These are phyloP conservation scores for Dothistroma pini DNA, from an alignment of 2,329 filamentous ascomycete genomes.

Conservation along the genomic window DNA sequence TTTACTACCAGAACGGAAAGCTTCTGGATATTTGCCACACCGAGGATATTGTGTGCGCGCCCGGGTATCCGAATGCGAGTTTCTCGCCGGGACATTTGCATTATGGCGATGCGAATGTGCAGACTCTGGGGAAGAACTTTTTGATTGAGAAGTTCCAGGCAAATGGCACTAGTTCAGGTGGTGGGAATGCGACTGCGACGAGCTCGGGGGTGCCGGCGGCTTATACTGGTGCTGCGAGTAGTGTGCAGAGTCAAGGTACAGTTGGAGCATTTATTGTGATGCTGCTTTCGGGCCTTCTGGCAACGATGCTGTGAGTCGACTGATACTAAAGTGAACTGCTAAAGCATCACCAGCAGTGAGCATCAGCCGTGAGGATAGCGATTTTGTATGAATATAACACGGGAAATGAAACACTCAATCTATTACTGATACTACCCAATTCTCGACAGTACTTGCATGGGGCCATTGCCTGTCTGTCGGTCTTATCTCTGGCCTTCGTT, in stretches of 20 bases:
- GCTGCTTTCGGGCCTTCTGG: not conserved
- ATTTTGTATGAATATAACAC: no score
- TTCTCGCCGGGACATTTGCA: conserved; percentile 1
- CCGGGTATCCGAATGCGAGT: not conserved
- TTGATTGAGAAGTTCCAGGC: not conserved
- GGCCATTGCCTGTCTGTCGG: no score
- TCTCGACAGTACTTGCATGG: no score
- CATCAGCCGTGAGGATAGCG: no score
- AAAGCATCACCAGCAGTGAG: no score
- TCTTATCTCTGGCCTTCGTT: no score
- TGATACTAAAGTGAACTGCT: not conserved
- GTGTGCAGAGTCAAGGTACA: not conserved
- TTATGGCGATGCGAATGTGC: conserved; percentile 1
- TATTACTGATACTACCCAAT: no score
- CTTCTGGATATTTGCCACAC: conserved; percentile 11
- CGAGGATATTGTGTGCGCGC: conserved; percentile 4
- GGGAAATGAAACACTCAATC: no score
- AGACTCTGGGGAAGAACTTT: not conserved
- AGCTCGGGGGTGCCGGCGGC: not conserved
- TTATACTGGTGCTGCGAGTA: not conserved
- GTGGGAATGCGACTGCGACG: not conserved
- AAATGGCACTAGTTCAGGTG: not conserved
- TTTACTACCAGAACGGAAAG: conserved; percentile 7
- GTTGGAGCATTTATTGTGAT: not conserved
- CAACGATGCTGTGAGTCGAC: not conserved